These are phyloP conservation scores for Amauroascus niger DNA, from an alignment of 2,329 filamentous ascomycete species.

Conservation along the genomic window DNA sequence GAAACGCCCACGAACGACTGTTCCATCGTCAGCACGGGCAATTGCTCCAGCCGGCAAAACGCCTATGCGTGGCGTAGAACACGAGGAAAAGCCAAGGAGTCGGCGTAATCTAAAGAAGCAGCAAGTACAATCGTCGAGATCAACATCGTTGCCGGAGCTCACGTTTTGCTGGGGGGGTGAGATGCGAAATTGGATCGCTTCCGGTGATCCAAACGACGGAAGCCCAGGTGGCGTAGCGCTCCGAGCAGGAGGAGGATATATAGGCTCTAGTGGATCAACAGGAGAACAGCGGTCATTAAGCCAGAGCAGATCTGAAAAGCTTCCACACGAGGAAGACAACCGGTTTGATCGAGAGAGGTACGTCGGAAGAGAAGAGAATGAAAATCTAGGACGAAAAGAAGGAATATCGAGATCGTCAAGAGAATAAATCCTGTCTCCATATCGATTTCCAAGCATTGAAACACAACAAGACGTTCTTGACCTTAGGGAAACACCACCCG, in stretches of 20 bases:
- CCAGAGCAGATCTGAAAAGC: slow-evolving; percentile 21
- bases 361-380: slow-evolving; percentile 5
- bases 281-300: slow-evolving; percentile 22
- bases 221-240: slow-evolving; percentile 37
- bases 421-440: slow-evolving; percentile 20
- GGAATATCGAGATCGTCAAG: slow-evolving; percentile 22
- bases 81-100: slow-evolving; percentile 24
- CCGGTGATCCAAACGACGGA: slow-evolving; percentile 35
- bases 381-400: slow-evolving; percentile 13
- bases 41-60: slow-evolving; percentile 22
- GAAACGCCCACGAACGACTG: slow-evolving; percentile 34
- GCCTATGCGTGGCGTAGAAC: slow-evolving; percentile 11
- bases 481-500: not conserved
- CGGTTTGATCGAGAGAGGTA: slow-evolving; percentile 12
- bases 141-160: not conserved
- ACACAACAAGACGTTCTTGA: not conserved
- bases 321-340: slow-evolving; percentile 22
- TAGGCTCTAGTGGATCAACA: slow-evolving; percentile 27
- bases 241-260: slow-evolving; percentile 31
- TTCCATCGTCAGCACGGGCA: slow-evolving; percentile 35
- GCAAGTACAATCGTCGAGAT: slow-evolving; percentile 3
- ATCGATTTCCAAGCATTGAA: slow-evolving; percentile 6
- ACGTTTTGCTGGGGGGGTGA: not conserved
- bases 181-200: slow-evolving; percentile 27
- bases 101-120: slow-evolving; percentile 19